Percentiles rank a stretch among this genome's conserved stretches.
Evolutionary conservation across 768 basidiomycete species (phyloP).

Genomic region (Suillus decipiens): DNA sequence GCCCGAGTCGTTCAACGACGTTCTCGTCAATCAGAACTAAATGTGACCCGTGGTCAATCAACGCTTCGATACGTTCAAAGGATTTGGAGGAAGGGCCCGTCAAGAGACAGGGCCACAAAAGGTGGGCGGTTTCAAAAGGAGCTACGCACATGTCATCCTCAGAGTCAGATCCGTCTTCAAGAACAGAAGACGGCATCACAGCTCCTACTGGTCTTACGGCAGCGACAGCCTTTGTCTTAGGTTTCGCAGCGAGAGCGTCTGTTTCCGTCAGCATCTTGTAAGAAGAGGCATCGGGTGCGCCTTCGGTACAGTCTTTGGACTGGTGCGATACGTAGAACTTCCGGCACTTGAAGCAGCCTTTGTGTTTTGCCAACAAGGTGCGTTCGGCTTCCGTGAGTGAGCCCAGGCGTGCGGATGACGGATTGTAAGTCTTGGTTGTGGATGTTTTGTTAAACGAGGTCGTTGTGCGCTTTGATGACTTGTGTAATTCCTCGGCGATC

Average conservation of each 20-base stretch:
- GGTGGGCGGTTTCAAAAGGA: background rate
- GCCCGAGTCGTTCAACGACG: background rate
- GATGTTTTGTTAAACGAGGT: accelerated
- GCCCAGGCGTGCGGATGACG: accelerated
- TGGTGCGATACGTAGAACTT: no score
- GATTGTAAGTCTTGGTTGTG: accelerated
- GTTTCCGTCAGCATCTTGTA: no score
- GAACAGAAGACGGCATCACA: background rate
- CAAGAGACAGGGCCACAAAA: background rate
- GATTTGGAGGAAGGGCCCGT: background rate
- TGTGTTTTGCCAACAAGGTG: no score
- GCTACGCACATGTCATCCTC: background rate
- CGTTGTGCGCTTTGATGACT: accelerated
- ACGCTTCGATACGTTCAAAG: accelerated
- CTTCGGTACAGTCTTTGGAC: no score
- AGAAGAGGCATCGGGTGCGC: no score
- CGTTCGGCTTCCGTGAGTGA: background rate
- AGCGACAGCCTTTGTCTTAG: background rate
- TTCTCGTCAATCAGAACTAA: background rate
- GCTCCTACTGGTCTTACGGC: background rate
- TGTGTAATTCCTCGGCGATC: background rate
- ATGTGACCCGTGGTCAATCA: background rate
- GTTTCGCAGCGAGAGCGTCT: no score
- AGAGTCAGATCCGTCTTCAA: background rate
- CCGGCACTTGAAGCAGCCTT: no score